phyloP scores from a whole-genome alignment of 1,284 basidiomycete genomes.

The Cryptococcus sp. region DNA sequence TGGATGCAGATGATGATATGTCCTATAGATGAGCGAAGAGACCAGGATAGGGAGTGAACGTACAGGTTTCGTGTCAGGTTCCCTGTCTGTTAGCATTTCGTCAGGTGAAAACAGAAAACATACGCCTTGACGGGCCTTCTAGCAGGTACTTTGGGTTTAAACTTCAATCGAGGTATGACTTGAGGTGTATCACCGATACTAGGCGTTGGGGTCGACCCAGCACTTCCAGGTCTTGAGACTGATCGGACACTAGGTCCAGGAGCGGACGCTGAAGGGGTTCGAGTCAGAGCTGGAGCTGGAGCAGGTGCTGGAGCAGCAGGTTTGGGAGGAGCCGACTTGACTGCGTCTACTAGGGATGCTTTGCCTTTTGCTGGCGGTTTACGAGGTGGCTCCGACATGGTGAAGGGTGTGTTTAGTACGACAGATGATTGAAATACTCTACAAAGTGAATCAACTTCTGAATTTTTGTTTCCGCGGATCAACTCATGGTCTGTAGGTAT shows the following conservation, averaged over 20 bases:
- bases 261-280: neutral
- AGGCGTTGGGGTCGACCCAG: neutral
- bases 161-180: slow-evolving; percentile 39
- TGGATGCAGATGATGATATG: neutral
- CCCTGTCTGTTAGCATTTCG: slow-evolving; percentile 10
- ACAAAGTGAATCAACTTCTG: neutral
- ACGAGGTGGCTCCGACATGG: neutral
- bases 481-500: neutral
- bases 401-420: neutral
- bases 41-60: neutral
- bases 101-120: slow-evolving; percentile 3
- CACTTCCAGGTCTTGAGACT: neutral
- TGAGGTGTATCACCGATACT: slow-evolving; percentile 4
- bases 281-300: neutral
- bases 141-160: slow-evolving; percentile 45
- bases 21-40: slow-evolving; percentile 1
- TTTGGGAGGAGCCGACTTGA: neutral
- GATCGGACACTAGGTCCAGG: neutral
- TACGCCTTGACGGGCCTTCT: slow-evolving; percentile 24
- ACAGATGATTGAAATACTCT: neutral
- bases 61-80: slow-evolving; percentile 23
- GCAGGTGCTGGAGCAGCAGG: neutral
- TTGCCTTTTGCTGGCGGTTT: neutral
- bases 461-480: neutral
- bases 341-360: neutral